Evolutionary conservation across 768 basidiomycete genomes (phyloP), one percentile per base, ranked within the genome.

Genomic region (Suillus clintonianus): DNA sequence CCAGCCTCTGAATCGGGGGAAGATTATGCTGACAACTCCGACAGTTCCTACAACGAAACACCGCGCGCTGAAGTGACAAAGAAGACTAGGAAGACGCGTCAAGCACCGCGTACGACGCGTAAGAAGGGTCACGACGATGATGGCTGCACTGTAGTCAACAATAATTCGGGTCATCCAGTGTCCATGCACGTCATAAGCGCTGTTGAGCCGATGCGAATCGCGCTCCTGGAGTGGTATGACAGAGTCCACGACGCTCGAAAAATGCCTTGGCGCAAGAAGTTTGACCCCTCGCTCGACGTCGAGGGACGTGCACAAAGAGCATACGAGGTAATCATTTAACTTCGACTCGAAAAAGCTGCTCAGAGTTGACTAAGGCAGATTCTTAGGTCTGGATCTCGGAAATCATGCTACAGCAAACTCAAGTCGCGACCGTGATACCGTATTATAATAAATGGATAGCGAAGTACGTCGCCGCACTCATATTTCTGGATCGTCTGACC

Each of bases 391-490:
- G 92, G 91, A 83, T 95, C 27, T 92, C 89, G 15, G 94, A 98
- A 78, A 89, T 97, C 62, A 97, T 97, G 96, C 82, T 96, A 2
- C 96, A 99, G 75, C 96, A 99, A 76, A 98, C 96, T 0, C 95
- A 97, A 74, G 95, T 97, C 39, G 83, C 78, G 5, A 95, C 94
- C 1, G 95, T 97, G n/a, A 94, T 96, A 68, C 92, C 92, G 1
- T 99, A 97, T 76, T 99, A 93, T 75, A 88, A 86, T 59, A 83
- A 84, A 27, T 99, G 95, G 95, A 92, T 96, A 83, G 79, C 81
- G 68, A 89, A 82, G 92, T 92, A 65, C 64, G 85, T 78, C 19
- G 37, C 50, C 53, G 45, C 34, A 15, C 56, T 14, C 42, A 11
- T 62, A 19, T 65, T 36, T 42, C 64, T 1, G 4, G 34, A 13